Percentiles rank a stretch among this genome's conserved stretches.
Evolutionary conservation across 2,329 filamentous ascomycete genomes (phyloP).

Genomic region (Pseudonectria foliicola): DNA sequence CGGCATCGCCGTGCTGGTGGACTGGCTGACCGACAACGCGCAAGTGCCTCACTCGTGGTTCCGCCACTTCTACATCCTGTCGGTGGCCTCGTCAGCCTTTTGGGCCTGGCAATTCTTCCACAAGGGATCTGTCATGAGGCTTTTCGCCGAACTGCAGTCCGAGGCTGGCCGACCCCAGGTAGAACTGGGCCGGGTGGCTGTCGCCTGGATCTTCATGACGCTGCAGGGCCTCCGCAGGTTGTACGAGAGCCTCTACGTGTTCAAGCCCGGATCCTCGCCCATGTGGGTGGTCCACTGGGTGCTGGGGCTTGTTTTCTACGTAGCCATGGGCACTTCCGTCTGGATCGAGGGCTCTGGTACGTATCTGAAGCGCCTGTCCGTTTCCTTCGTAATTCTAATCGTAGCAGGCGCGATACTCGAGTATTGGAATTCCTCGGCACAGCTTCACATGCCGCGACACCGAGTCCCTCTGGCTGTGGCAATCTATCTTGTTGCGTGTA

Average conservation of each 20-base stretch:
- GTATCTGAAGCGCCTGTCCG: slow-evolving; percentile 18
- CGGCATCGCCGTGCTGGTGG: slow-evolving; percentile 22
- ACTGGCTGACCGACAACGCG: slow-evolving; percentile 25
- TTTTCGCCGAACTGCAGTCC: slow-evolving; percentile 35
- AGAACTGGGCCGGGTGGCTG: slow-evolving; percentile 52
- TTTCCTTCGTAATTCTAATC: slow-evolving; percentile 5
- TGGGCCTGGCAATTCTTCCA: slow-evolving; percentile 62
- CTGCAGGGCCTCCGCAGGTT: slow-evolving; percentile 69
- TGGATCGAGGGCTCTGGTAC: slow-evolving; percentile 79
- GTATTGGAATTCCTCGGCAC: slow-evolving; percentile 22
- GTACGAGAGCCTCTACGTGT: slow-evolving; percentile 63
- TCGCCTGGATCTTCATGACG: slow-evolving; percentile 67
- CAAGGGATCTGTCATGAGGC: slow-evolving; percentile 46
- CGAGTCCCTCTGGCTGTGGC: slow-evolving; percentile 41
- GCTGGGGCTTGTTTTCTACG: slow-evolving; percentile 72
- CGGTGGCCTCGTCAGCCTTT: slow-evolving; percentile 61
- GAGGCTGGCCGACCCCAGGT: slow-evolving; percentile 30
- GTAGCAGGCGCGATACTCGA: slow-evolving; percentile 26
- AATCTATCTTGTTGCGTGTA: slow-evolving; percentile 62
- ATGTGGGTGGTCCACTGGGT: slow-evolving; percentile 88
- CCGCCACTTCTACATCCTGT: slow-evolving; percentile 74
- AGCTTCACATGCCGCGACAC: slow-evolving; percentile 13
- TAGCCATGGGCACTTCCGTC: slow-evolving; percentile 62
- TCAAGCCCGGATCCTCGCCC: slow-evolving; percentile 54
- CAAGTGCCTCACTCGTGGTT: slow-evolving; percentile 87